Evolutionary conservation across 1,139 yeast species (phyloP), one percentile per base, ranked within the genome.

Genomic region (Geotrichum restrictum): DNA sequence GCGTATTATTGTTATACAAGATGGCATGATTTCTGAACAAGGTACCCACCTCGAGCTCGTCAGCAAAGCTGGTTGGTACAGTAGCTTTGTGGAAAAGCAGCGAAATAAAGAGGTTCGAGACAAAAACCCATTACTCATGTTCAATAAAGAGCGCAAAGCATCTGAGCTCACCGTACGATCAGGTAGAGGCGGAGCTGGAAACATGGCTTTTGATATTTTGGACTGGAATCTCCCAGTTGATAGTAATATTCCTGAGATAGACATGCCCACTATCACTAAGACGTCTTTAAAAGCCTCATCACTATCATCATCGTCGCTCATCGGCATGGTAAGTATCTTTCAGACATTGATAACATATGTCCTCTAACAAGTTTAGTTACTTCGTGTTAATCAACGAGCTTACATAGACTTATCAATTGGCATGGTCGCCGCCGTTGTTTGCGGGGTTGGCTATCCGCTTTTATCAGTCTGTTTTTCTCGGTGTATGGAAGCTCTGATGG

Each of bases 1-100:
- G 59, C 65, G 68, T 52, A 73, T 74, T 54, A 74, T 74, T 13
- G 77, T 74, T 39, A 72, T 74, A 75, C 60, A 68, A 32, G 63
- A 62, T 51, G 77, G 77, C 14, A 61, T 59, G 31, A 70, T 74
- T 51, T 60, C 71, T n/a, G 78, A 74, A 57, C 67, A 67, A 57
- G 78, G 81, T 1, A 66, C 68, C 4, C 79, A 71, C 59, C 55
- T 62, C 7, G 70, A 70, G 32, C 64, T 77, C 40, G 41, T 75
- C 16, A 61, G 56, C 1, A 45, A 43, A 46, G 54, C 62, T 18
- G 74, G 74, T 16, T 62, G 62, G 34, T 73, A 73, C 55, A 55
- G 55, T 18, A 60, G 59, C 10, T 63, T 73, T 21, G 75, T 73
- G 1, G 70, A 68, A 27, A 70, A 73, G 16, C 75, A 72, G 59